Base-by-base conservation (phyloP, 768 basidiomycete species). In the Tremella fuciformis region DNA sequence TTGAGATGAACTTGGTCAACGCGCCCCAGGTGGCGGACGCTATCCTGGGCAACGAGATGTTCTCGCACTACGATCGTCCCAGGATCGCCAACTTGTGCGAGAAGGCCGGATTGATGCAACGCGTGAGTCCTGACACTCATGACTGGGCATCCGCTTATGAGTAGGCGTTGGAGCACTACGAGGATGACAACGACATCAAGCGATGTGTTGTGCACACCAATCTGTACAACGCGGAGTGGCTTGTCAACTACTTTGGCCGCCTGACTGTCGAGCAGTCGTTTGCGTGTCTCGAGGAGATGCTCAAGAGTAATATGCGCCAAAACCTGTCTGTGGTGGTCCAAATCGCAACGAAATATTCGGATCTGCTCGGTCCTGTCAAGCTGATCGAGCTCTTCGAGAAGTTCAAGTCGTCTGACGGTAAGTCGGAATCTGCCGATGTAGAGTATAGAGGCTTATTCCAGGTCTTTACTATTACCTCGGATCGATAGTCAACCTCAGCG, bases 1-100 rank as follows among this genome's bases (percentile, higher is more conserved):
- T 99, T 48, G 96, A 99, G 78, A 96, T 99, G 88, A 99, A 99
- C 79, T 82, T 99, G 47, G 79, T 98, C 53, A 88, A 96, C 75
- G 96, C 96, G 3, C 96, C 96, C 63, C 96, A 98, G 77, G 96
- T 98, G 53, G 96, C 96, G 0, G 96, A 99, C 73, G 96, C 96
- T 2, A 99, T 99, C 65, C 86, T 99, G 38, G 91, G 91, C 25
- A 99, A 98, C 76, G 90, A 98, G 73, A 96, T 99, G 91, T 97
- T 98, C 78, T 83, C 87, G 3, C 86, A 98, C 75, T 98, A 97
- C 71, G 96, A 99, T 77, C 85, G 89, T 25, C 91, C 96, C 4
- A 83, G 96, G 57, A 91, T 99, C 71, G 96, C 96, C 64, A 97
- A 98, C 78, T 82, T 99, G 54, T 97, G 93, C 70, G 96, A 99